Conservation (phyloP, 169 alveolate genomes). For the Eimeria praecox region DNA sequence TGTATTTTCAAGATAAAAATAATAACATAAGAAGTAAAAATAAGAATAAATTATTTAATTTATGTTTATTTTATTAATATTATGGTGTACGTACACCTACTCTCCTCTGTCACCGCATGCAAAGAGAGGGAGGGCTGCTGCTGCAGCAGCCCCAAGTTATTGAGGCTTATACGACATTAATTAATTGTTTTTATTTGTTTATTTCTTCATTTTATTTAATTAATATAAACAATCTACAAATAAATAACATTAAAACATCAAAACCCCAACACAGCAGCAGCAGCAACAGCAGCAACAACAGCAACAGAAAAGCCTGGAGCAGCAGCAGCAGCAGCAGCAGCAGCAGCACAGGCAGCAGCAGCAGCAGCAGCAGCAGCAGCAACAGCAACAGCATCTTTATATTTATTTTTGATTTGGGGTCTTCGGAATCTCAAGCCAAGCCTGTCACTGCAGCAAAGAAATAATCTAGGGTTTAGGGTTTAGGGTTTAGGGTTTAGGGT, state of each 20-base stretch:
- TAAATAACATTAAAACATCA: neutral
- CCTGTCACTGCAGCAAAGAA: neutral
- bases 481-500: conserved; percentile 57
- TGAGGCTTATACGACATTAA: neutral
- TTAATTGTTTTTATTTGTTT: no score
- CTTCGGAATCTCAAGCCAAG: neutral
- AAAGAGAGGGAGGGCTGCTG: neutral
- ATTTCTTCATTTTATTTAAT: neutral
- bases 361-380: no score
- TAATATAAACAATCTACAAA: no score
- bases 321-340: no score
- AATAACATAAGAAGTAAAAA: no score
- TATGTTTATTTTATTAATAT: no score
- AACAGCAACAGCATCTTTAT: neutral
- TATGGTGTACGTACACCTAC: neutral
- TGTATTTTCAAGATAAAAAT: neutral
- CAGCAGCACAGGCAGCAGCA: no score
- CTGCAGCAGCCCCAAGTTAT: neutral
- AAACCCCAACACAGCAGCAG: neutral
- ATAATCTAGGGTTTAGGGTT: conserved; percentile 5
- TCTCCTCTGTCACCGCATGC: neutral
- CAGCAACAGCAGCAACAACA: neutral
- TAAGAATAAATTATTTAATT: no score
- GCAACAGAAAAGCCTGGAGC: neutral
- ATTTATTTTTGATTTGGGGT: no score